Evolutionary conservation across 441 rosid species (phyloP).

Genomic region (Erodium moschatum): DNA sequence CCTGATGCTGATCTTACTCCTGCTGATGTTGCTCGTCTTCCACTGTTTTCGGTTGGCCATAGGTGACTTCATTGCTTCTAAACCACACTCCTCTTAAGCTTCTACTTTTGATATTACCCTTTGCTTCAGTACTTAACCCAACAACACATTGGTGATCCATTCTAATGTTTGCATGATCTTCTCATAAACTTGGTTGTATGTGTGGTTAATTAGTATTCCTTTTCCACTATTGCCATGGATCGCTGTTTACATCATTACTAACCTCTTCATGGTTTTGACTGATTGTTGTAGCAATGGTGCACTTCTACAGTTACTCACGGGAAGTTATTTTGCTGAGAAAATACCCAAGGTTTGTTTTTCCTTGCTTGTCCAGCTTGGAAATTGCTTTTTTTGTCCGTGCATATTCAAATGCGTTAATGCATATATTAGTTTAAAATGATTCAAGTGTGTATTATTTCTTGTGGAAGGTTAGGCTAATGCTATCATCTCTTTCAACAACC

Average conservation of each 20-base stretch:
- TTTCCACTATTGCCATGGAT: too few relatives aligned
- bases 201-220: neutral
- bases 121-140: neutral
- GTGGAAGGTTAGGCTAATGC: constrained; percentile 68
- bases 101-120: neutral
- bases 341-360: constrained; percentile 66
- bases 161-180: too few relatives aligned
- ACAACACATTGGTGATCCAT: neutral
- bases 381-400: too few relatives aligned
- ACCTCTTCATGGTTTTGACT: constrained; percentile 12
- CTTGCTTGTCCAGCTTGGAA: constrained; percentile 1
- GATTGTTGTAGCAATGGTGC: constrained; percentile 67
- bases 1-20: constrained; percentile 48
- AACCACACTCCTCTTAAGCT: neutral
- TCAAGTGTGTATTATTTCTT: constrained; percentile 40
- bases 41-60: constrained; percentile 79
- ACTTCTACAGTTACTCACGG: constrained; percentile 72
- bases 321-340: constrained; percentile 75
- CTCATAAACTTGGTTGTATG: neutral
- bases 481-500: constrained; percentile 86
- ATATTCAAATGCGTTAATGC: constrained; percentile 8
- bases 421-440: constrained; percentile 20
- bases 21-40: constrained; percentile 49
- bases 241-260: too few relatives aligned
- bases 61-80: constrained; percentile 34